phyloP scores from a whole-genome alignment of 768 basidiomycete species.

The Russula emetica region DNA sequence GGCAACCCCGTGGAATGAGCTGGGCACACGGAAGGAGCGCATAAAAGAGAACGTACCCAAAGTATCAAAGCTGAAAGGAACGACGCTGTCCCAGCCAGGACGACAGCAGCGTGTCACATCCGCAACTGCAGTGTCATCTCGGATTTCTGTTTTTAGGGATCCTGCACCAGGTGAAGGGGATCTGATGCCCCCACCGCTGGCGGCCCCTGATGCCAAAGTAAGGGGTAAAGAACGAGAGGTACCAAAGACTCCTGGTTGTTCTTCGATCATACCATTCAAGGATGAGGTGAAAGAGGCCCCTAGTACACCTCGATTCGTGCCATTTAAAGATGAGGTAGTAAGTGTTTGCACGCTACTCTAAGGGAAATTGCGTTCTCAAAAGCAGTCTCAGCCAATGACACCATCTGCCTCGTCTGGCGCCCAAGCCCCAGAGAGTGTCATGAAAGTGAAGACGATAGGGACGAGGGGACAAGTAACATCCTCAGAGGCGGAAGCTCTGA shows the following conservation, averaged over 20 bases:
- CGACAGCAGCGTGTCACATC: conserved; percentile 51
- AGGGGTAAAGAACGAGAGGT: conserved; percentile 32
- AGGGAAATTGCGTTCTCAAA: conserved; percentile 27
- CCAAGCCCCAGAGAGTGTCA: conserved; percentile 52
- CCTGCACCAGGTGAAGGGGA: conserved; percentile 41
- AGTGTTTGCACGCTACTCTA: conserved; percentile 29
- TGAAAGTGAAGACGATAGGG: conserved; percentile 55
- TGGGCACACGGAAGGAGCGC: conserved; percentile 73
- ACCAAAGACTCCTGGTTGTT: conserved; percentile 37
- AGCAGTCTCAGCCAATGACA: conserved; percentile 31
- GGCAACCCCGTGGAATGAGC: conserved; percentile 58
- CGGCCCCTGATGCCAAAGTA: conserved; percentile 34
- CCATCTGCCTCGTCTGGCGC: conserved; percentile 34
- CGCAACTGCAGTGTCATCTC: conserved; percentile 45
- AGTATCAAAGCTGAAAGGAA: conserved; percentile 61
- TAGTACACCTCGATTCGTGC: conserved; percentile 57
- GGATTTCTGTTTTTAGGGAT: conserved; percentile 64
- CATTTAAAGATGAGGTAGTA: conserved; percentile 67
- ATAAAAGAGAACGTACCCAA: conserved; percentile 76
- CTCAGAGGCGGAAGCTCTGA: conserved; percentile 72
- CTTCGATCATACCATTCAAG: conserved; percentile 29
- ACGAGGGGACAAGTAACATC: conserved; percentile 40
- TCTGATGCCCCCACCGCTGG: conserved; percentile 34
- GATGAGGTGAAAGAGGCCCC: conserved; percentile 36
- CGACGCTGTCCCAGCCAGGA: conserved; percentile 61